Base-by-base conservation (phyloP, 495 filamentous ascomycete genomes). In the Pyrenula massariospora region DNA sequence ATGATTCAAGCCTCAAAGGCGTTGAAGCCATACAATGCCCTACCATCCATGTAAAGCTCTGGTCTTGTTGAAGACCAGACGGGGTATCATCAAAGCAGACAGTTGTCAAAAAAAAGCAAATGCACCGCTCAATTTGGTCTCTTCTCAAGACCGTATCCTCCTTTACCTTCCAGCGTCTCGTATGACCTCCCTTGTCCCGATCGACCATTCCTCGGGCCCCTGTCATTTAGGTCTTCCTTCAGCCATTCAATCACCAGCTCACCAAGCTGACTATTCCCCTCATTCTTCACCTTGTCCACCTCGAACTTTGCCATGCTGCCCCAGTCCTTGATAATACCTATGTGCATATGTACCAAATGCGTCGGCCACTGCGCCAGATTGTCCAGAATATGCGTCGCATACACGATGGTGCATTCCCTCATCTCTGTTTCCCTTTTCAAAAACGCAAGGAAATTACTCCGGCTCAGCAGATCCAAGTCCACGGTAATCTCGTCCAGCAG, bases 401-500 rank as follows among this genome's bases (percentile, higher is more conserved):
- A 99, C 23, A 97, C 91, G 61, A 99, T 87, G 1, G 93, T 96
- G 66, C 90, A 95, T 10, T 80, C 70, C 52, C 94, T 72, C 5
- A 63, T 71, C 73, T 91, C 86, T 0, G 93, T 96, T 78, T 99
- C 93, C 21, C 76, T 76, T 66, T 89, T 88, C 64, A 99, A 65
- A 66, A 90, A 99, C 1, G 73, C 69, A n/a, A 99, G 74, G 67
- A 99, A 99, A 62, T 90, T 85, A 57, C 79, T 80, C 12, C 93
- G 77, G 25, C 80, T 86, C 57, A 96, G 77, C 24, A 99, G 75
- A 62, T 99, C 93, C 58, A 99, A 67, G 68, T 99, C 93, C 2
- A 99, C 94, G 1, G 93, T 99, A 61, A 99, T 93, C 73, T 99
- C 93, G 65, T 99, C 93, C 15, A 99, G 78, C 60, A 99, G 73